Percentiles rank a stretch among this genome's conserved stretches.
phyloP scores from a whole-genome alignment of 495 filamentous ascomycete species.

The Neohortaea acidophila region DNA sequence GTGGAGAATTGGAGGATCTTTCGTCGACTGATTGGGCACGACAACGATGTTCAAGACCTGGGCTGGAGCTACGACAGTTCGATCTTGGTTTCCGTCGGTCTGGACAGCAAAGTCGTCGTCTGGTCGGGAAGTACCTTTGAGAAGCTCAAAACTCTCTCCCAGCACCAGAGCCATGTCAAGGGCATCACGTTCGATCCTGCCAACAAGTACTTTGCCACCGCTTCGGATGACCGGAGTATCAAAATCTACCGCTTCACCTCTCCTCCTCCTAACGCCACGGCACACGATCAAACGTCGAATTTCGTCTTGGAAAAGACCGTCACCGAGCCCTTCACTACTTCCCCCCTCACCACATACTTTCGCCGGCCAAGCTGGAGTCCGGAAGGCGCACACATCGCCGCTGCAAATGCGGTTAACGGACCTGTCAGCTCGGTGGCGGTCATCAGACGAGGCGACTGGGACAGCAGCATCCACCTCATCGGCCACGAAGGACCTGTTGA shows the following conservation, averaged over 20 bases:
- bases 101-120: slow-evolving; percentile 95
- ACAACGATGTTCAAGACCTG: slow-evolving; percentile 96
- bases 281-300: slow-evolving; percentile 88
- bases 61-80: slow-evolving; percentile 95
- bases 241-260: slow-evolving; percentile 92
- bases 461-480: slow-evolving; percentile 92
- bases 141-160: slow-evolving; percentile 79
- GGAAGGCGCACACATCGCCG: slow-evolving; percentile 92
- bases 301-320: slow-evolving; percentile 85
- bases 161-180: slow-evolving; percentile 95
- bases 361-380: slow-evolving; percentile 92
- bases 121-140: slow-evolving; percentile 98
- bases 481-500: slow-evolving; percentile 94
- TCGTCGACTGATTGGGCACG: slow-evolving; percentile 83
- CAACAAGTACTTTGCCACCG: slow-evolving; percentile 97
- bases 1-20: slow-evolving; percentile 95
- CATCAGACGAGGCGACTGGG: slow-evolving; percentile 81
- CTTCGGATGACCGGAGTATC: slow-evolving; percentile 90
- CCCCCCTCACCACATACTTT: slow-evolving; percentile 92
- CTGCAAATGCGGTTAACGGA: slow-evolving; percentile 90
- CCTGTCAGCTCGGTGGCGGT: slow-evolving; percentile 95
- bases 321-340: slow-evolving; percentile 64
- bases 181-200: slow-evolving; percentile 96
- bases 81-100: slow-evolving; percentile 83
- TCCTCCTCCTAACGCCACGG: slow-evolving; percentile 77